Conservation (phyloP, 2,329 filamentous ascomycete genomes). For the Ceratocystis cacaofunesta region DNA sequence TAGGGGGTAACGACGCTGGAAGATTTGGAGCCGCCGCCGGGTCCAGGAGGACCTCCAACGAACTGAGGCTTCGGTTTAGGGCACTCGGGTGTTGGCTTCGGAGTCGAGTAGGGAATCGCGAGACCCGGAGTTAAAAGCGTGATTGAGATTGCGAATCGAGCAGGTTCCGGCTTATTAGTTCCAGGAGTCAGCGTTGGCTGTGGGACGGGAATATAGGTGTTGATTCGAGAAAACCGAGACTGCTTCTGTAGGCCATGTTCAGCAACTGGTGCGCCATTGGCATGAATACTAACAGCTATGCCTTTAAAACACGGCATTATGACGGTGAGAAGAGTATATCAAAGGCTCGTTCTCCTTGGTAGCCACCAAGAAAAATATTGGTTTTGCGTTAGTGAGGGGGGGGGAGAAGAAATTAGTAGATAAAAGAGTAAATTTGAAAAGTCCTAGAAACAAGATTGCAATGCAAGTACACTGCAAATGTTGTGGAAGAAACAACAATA, state of each 20-base stretch:
- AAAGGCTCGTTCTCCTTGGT: neutral
- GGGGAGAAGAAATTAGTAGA: neutral
- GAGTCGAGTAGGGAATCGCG: constrained; percentile 82
- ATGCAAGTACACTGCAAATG: neutral
- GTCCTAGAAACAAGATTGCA: neutral
- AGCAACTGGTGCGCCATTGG: constrained; percentile 61
- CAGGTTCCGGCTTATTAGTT: constrained; percentile 69
- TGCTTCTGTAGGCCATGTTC: constrained; percentile 94
- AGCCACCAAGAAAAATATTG: neutral
- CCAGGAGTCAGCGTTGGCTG: constrained; percentile 53
- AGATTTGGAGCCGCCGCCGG: constrained; percentile 32
- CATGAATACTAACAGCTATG: constrained; percentile 93
- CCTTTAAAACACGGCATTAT: constrained; percentile 95
- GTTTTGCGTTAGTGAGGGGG: neutral
- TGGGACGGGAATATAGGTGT: constrained; percentile 91
- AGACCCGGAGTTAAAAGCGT: constrained; percentile 81
- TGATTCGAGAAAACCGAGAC: constrained; percentile 80
- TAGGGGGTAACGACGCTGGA: constrained; percentile 61
- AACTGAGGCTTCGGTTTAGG: constrained; percentile 70
- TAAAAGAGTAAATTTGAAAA: neutral
- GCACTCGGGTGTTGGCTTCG: constrained; percentile 60
- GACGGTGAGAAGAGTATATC: neutral
- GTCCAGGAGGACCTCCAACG: constrained; percentile 55
- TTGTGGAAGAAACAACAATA: neutral
- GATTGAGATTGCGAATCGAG: constrained; percentile 95